phyloP scores from a whole-genome alignment of 306 rosid genomes.

The Prunus persica region DNA sequence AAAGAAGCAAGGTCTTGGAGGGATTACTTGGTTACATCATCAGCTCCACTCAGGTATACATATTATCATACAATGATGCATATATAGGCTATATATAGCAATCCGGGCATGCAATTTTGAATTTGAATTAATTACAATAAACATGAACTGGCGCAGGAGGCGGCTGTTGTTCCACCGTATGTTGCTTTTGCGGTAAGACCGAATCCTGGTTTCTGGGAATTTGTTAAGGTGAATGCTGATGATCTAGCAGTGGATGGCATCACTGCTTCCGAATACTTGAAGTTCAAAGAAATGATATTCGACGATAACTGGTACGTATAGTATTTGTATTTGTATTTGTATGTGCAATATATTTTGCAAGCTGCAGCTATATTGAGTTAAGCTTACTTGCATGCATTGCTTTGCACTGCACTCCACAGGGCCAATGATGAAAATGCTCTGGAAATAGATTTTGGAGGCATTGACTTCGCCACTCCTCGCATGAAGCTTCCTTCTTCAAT shows the following conservation, averaged over 20 bases:
- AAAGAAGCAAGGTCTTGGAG: slow-evolving; percentile 36
- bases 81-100: too few relatives aligned
- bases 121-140: too few relatives aligned
- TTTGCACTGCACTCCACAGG: slow-evolving; percentile 24
- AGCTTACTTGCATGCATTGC: background rate
- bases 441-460: slow-evolving; percentile 43
- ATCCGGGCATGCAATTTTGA: too few relatives aligned
- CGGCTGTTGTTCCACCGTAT: slow-evolving; percentile 46
- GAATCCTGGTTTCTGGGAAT: slow-evolving; percentile 46
- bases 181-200: slow-evolving; percentile 45
- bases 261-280: slow-evolving; percentile 34
- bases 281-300: slow-evolving; percentile 38
- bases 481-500: slow-evolving; percentile 42
- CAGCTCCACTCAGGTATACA: slow-evolving; percentile 33
- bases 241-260: slow-evolving; percentile 34
- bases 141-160: slow-evolving; percentile 28
- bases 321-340: background rate
- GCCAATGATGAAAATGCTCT: slow-evolving; percentile 44
- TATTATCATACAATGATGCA: too few relatives aligned
- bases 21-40: slow-evolving; percentile 49
- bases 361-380: background rate
- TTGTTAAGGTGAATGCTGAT: slow-evolving; percentile 35
- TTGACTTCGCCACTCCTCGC: slow-evolving; percentile 38
- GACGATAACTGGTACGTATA: slow-evolving; percentile 37
- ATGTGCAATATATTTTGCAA: background rate